Evolutionary conservation across 306 rosid genomes (phyloP).

Genomic region (Cucumis cinereus): DNA sequence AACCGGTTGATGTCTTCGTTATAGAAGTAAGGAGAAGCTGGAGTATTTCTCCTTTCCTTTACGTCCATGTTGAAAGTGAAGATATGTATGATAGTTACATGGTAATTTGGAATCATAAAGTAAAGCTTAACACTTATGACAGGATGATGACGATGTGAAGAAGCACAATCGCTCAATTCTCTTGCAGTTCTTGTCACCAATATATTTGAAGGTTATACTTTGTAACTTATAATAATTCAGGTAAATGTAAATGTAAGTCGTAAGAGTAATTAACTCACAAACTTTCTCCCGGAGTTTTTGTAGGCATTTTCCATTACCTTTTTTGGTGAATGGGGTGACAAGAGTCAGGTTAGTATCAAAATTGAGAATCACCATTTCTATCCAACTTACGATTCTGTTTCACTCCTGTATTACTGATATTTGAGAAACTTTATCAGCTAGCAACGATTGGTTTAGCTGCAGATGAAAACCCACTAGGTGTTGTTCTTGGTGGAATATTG

Average conservation of each 20-base stretch:
- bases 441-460: slow-evolving; percentile 97
- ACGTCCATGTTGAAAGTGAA: not conserved
- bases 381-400: not conserved
- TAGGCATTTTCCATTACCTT: slow-evolving; percentile 93
- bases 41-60: not conserved
- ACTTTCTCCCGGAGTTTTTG: slow-evolving; percentile 11
- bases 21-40: not conserved
- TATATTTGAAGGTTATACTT: slow-evolving; percentile 54
- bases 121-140: not conserved
- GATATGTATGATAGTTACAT: not conserved
- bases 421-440: slow-evolving; percentile 40
- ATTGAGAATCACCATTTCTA: not conserved
- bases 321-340: slow-evolving; percentile 99
- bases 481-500: slow-evolving; percentile 93
- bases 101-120: not conserved
- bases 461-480: slow-evolving; percentile 83
- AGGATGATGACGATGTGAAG: slow-evolving; percentile 60
- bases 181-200: slow-evolving; percentile 65
- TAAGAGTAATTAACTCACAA: slow-evolving; percentile 6
- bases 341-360: slow-evolving; percentile 66
- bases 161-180: slow-evolving; percentile 46
- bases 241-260: not conserved
- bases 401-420: slow-evolving; percentile 7
- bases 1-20: not conserved
- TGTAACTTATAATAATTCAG: not conserved